Conservation (phyloP, 108 stramenopile genomes). For the Chaetoceros muelleri region DNA sequence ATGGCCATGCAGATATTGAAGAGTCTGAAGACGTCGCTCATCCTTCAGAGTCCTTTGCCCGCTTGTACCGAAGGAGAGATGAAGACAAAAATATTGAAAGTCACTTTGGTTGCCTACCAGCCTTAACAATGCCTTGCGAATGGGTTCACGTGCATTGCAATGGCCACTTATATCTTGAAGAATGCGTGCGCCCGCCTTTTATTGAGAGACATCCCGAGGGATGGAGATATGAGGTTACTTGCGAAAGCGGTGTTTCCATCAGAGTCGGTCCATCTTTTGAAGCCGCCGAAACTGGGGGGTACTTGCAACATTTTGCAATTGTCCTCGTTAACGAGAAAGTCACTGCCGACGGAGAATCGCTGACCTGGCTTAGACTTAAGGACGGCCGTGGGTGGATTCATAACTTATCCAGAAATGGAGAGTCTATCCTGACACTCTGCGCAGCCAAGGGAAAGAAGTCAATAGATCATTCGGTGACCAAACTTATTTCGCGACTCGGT, state of each 20-base stretch:
- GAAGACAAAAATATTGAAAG: conserved; percentile 15
- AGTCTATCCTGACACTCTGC: conserved; percentile 46
- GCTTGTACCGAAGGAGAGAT: conserved; percentile 63
- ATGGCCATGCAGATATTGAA: conserved; percentile 1
- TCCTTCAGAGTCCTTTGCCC: conserved; percentile 61
- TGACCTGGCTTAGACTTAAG: conserved; percentile 62
- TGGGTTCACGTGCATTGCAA: conserved; percentile 65
- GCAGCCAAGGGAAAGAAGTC: no score
- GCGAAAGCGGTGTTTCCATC: conserved; percentile 33
- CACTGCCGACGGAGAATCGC: conserved; percentile 25
- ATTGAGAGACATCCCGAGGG: conserved; percentile 69
- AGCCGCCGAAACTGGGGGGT: conserved; percentile 28
- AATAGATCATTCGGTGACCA: no score
- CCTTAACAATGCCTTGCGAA: conserved; percentile 52
- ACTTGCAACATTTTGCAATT: conserved; percentile 31
- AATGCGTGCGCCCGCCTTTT: conserved; percentile 47
- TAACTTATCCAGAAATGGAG: conserved; percentile 28
- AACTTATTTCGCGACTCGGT: no score
- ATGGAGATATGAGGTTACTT: conserved; percentile 59
- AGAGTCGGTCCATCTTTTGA: conserved; percentile 58
- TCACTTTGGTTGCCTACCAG: conserved; percentile 34
- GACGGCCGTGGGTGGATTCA: conserved; percentile 67
- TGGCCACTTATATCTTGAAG: conserved; percentile 47
- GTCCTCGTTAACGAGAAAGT: conserved; percentile 65
- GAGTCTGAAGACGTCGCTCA: conserved; percentile 2